Evolutionary conservation across 805 yeast species (phyloP).

Genomic region (Lipomyces oligophaga): DNA sequence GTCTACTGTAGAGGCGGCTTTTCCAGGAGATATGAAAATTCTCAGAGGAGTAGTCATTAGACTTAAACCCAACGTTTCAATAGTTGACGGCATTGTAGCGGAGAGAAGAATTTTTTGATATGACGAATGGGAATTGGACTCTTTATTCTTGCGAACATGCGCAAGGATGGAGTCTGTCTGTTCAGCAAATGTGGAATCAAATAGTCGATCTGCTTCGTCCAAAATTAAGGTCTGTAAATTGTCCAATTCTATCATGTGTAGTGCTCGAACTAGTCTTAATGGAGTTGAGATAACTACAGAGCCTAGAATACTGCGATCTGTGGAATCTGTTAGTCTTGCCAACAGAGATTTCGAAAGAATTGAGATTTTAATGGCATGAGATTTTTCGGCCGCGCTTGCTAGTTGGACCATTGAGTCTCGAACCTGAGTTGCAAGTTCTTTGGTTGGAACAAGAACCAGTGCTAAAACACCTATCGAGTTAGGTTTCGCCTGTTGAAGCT

Average conservation of each 20-base stretch:
- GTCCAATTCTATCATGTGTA: constrained; percentile 54
- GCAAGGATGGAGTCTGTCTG: constrained; percentile 85
- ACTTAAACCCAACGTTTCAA: constrained; percentile 79
- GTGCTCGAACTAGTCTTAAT: constrained; percentile 73
- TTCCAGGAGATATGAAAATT: constrained; percentile 72
- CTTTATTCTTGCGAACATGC: constrained; percentile 30
- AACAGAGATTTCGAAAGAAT: constrained; percentile 27
- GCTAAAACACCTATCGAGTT: constrained; percentile 56
- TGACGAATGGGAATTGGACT: constrained; percentile 40
- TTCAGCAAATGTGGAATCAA: constrained; percentile 80
- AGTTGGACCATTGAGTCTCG: constrained; percentile 62
- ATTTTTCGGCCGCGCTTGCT: constrained; percentile 41
- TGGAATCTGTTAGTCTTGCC: constrained; percentile 53
- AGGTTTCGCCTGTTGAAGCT: constrained; percentile 41
- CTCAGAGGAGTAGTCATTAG: constrained; percentile 85
- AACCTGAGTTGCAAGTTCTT: constrained; percentile 87
- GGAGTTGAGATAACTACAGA: constrained; percentile 89
- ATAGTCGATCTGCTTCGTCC: constrained; percentile 94
- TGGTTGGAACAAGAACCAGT: constrained; percentile 85
- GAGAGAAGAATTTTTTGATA: constrained; percentile 79
- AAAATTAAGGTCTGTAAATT: constrained; percentile 72
- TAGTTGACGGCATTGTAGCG: constrained; percentile 92
- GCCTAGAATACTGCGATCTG: constrained; percentile 46
- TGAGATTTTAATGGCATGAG: constrained; percentile 44
- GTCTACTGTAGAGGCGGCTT: constrained; percentile 73